Percentiles rank a stretch among this genome's conserved stretches.
Evolutionary conservation across 495 filamentous ascomycete genomes (phyloP).

Genomic region (Cairneyella variabilis): DNA sequence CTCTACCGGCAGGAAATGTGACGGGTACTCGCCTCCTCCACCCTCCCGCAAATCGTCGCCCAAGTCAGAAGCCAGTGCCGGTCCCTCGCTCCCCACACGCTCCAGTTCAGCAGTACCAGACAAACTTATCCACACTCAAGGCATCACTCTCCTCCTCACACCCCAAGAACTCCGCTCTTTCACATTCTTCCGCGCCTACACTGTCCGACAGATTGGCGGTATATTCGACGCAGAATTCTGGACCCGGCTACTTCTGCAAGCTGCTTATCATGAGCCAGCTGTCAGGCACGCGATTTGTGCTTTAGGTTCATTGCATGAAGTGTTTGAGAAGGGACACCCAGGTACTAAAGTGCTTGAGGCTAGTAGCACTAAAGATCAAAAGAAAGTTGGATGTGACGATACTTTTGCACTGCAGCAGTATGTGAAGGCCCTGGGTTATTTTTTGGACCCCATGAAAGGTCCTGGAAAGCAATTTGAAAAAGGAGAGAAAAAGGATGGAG

Average conservation of each 20-base stretch:
- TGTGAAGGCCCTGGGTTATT: background rate
- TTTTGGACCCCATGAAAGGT: background rate
- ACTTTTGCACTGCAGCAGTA: constrained; percentile 8
- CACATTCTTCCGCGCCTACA: background rate
- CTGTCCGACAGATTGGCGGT: background rate
- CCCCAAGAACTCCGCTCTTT: background rate
- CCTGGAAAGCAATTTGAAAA: background rate
- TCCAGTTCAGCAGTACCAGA: background rate
- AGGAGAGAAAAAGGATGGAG: too few species aligned
- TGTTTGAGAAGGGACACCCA: background rate
- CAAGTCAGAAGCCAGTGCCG: background rate
- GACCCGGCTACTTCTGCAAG: background rate
- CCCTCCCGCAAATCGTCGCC: background rate
- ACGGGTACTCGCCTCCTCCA: constrained; percentile 3
- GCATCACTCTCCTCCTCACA: background rate
- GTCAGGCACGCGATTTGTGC: background rate
- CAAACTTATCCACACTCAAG: too few species aligned
- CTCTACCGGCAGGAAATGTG: constrained; percentile 10
- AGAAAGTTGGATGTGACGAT: background rate
- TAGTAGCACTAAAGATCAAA: background rate
- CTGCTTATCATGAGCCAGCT: background rate
- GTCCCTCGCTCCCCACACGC: too few species aligned
- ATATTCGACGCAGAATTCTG: background rate
- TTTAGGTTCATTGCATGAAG: background rate
- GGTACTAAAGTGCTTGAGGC: background rate